Percentiles rank a stretch among this genome's conserved stretches.
Evolutionary conservation across 345 rosid genomes (phyloP).

Genomic region (Euclidium syriacum): DNA sequence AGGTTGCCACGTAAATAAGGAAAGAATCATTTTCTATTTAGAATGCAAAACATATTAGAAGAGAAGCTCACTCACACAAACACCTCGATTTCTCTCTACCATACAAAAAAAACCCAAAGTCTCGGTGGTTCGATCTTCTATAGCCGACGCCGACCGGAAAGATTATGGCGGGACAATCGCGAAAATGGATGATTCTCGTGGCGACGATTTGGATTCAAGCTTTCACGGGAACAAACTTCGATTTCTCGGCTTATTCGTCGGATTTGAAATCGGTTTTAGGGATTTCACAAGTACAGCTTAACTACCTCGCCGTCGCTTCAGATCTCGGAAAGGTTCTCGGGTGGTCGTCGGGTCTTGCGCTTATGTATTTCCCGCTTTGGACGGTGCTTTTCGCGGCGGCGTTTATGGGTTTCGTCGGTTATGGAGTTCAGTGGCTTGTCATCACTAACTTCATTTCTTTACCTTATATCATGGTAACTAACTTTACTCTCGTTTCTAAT

Average conservation of each 20-base stretch:
- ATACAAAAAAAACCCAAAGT: not conserved
- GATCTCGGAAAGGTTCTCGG: slow-evolving; percentile 94
- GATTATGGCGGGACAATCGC: slow-evolving; percentile 67
- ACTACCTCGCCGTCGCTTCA: slow-evolving; percentile 88
- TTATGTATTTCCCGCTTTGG: slow-evolving; percentile 68
- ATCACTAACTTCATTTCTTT: slow-evolving; percentile 47
- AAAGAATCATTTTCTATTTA: not conserved
- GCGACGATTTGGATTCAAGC: slow-evolving; percentile 96
- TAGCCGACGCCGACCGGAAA: not conserved
- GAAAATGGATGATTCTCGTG: slow-evolving; percentile 94
- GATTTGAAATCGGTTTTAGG: slow-evolving; percentile 67
- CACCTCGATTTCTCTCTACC: slow-evolving; percentile 16
- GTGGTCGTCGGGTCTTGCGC: slow-evolving; percentile 88
- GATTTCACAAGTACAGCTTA: slow-evolving; percentile 83
- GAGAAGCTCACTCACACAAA: slow-evolving; percentile 12
- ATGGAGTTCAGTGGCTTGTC: slow-evolving; percentile 90
- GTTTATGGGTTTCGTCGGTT: slow-evolving; percentile 75
- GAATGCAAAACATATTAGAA: not conserved
- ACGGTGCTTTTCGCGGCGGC: slow-evolving; percentile 78
- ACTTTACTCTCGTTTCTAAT: not conserved
- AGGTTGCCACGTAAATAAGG: slow-evolving; percentile 11
- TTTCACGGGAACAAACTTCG: slow-evolving; percentile 93
- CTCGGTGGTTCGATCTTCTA: not conserved
- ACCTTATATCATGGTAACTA: slow-evolving; percentile 74
- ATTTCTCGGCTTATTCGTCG: slow-evolving; percentile 86